A percentile compares a stretch with the other conserved stretches of the same genome.
phyloP scores from a whole-genome alignment of 2,329 filamentous ascomycete genomes.

The Grosmannia huntii region DNA sequence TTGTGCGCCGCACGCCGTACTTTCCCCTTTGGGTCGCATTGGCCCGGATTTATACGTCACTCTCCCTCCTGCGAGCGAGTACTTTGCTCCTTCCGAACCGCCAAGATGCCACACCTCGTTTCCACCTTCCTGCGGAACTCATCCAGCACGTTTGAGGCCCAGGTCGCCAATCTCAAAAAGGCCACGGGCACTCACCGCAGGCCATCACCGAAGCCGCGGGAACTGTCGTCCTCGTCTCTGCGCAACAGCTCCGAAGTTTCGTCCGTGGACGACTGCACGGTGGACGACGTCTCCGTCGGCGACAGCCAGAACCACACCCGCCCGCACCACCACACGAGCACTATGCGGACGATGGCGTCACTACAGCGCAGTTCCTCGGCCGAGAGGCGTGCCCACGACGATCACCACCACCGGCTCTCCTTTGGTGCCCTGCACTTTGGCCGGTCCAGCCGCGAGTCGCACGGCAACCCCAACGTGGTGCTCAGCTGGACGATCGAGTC shows the following conservation, averaged over 20 bases:
- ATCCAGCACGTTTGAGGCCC: slow-evolving; percentile 31
- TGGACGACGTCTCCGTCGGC: slow-evolving; percentile 9
- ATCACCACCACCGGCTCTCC: slow-evolving; percentile 27
- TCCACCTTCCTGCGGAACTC: slow-evolving; percentile 43
- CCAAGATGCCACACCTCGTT: slow-evolving; percentile 43
- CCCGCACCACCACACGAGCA: slow-evolving; percentile 5
- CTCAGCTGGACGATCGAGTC: slow-evolving; percentile 62
- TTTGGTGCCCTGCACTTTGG: slow-evolving; percentile 31
- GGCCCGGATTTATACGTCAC: neutral
- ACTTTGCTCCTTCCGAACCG: neutral
- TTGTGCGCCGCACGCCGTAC: neutral
- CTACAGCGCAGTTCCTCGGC: slow-evolving; percentile 9
- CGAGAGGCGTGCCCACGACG: slow-evolving; percentile 17
- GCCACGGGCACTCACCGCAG: slow-evolving; percentile 20
- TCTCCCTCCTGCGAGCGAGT: neutral
- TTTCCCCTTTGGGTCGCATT: neutral
- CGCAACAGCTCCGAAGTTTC: slow-evolving; percentile 22
- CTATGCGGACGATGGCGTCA: slow-evolving; percentile 9
- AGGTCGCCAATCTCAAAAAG: slow-evolving; percentile 36
- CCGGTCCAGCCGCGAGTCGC: slow-evolving; percentile 27
- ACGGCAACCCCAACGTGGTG: slow-evolving; percentile 25
- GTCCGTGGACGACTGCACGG: slow-evolving; percentile 22
- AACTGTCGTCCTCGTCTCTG: slow-evolving; percentile 11
- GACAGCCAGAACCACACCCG: neutral
- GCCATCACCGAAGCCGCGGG: slow-evolving; percentile 15